Evolutionary conservation across 2,329 filamentous ascomycete species (phyloP), one percentile per base, ranked within the genome.

Genomic region (Alternaria sp.): DNA sequence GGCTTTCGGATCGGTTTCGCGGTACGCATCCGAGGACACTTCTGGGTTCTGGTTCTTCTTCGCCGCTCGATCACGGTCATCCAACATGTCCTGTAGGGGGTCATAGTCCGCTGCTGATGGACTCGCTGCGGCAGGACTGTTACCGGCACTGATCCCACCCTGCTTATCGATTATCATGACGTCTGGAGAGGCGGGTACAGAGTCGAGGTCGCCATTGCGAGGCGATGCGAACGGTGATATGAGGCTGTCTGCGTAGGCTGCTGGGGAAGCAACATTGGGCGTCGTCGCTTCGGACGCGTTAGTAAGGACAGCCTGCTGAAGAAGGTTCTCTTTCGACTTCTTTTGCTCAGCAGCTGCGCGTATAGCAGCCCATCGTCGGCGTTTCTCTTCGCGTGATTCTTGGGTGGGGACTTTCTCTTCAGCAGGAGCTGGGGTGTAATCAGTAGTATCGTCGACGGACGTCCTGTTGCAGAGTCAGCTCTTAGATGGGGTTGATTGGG

Each of bases 71-170:
- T 88, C 84, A 70, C 88, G 88, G 68, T 97, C 93, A 77, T 96
- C 92, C 75, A 90, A 85, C 91, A 94, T 95, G 74, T 97, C 94
- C 67, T 89, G 84, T 1, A 89, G 95, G 1, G 94, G 94, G 73
- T 97, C 92, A 75, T 97, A 97, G 77, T 97, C 92, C 60, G 93
- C 93, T 46, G 94, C 94, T n/a, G 93, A 97, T 6, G 92, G 91
- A 7, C 90, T 92, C 70, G 95, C 90, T 54, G 66, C 76, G 64
- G 63, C 68, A 49, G 63, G 70, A 60, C 61, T 73, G 59, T 60
- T 73, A 61, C 28, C 69, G 43, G 79, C 79, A 38, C 75, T 78
- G 20, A 78, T 64, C 30, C 77, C 75, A 53, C 76, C 78, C 49
- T 81, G 78, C 54, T 82, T 79, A 28, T 78, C 73, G 24, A 81